Percentiles rank a stretch among this genome's conserved stretches.
phyloP scores from a whole-genome alignment of 306 rosid genomes.

The Corylus avellana region DNA sequence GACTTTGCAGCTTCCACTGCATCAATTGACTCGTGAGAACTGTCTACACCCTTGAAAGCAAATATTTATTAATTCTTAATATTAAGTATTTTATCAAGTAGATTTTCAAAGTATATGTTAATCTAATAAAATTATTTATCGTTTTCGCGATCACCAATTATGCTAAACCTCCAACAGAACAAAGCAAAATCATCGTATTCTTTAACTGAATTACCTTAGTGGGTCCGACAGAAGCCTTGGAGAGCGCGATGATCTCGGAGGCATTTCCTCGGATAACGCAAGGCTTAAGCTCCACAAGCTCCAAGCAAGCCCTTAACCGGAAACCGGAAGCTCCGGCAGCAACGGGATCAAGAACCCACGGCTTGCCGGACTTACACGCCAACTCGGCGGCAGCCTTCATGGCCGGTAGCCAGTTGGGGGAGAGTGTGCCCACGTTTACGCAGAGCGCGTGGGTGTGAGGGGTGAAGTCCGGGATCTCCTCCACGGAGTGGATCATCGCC shows the following conservation, averaged over 20 bases:
- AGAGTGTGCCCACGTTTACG: slow-evolving; percentile 74
- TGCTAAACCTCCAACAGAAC: background rate
- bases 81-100: too few relatives aligned
- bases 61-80: background rate
- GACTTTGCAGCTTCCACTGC: slow-evolving; percentile 80
- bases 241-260: slow-evolving; percentile 75
- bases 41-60: slow-evolving; percentile 68
- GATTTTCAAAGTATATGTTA: background rate
- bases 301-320: slow-evolving; percentile 62
- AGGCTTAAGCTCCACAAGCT: slow-evolving; percentile 61
- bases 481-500: slow-evolving; percentile 74
- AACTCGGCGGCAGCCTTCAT: slow-evolving; percentile 63
- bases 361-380: slow-evolving; percentile 41
- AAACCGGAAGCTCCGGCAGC: slow-evolving; percentile 72
- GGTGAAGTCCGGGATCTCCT: slow-evolving; percentile 76
- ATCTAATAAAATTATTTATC: too few relatives aligned
- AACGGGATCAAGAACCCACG: slow-evolving; percentile 93
- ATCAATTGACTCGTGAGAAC: slow-evolving; percentile 71
- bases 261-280: slow-evolving; percentile 78
- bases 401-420: slow-evolving; percentile 66
- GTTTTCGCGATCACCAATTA: background rate
- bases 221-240: slow-evolving; percentile 36
- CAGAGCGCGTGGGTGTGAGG: slow-evolving; percentile 62
- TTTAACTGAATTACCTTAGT: slow-evolving; percentile 42
- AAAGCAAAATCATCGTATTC: background rate